A percentile compares a stretch with the other conserved stretches of the same genome.
Evolutionary conservation across 352 stramenopile species (phyloP).

Genomic region (Phytophthora pistaciae): DNA sequence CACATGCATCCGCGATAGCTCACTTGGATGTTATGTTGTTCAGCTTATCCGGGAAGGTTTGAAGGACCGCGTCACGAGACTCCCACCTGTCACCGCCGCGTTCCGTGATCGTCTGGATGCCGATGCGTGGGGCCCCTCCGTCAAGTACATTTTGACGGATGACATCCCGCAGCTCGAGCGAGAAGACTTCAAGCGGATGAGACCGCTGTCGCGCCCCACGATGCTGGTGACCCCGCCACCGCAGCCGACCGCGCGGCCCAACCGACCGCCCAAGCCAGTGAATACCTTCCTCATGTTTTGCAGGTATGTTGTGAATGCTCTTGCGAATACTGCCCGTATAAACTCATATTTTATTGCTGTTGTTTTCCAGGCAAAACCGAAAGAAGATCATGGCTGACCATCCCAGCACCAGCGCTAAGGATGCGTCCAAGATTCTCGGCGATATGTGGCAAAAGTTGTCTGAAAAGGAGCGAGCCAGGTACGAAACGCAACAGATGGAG

Average conservation of each 20-base stretch:
- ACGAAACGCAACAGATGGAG: conserved; percentile 4
- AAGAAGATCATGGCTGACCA: conserved; percentile 87
- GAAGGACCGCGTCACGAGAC: conserved; percentile 63
- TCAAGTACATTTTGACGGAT: conserved; percentile 82
- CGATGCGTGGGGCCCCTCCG: conserved; percentile 67
- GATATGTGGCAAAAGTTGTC: conserved; percentile 90
- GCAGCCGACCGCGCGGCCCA: conserved; percentile 49
- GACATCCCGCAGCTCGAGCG: conserved; percentile 79
- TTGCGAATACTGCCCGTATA: no score
- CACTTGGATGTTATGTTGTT: neutral
- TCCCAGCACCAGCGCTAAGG: conserved; percentile 77
- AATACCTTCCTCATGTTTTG: conserved; percentile 91
- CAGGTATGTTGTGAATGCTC: conserved; percentile 24
- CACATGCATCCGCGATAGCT: neutral
- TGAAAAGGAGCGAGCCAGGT: conserved; percentile 79
- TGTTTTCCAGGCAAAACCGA: conserved; percentile 59
- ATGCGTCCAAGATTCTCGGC: conserved; percentile 83
- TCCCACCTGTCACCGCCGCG: conserved; percentile 61
- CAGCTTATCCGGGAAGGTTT: conserved; percentile 80
- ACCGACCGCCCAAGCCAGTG: conserved; percentile 82
- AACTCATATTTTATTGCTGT: neutral
- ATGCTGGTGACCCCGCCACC: conserved; percentile 39
- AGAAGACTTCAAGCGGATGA: conserved; percentile 86
- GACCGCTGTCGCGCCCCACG: conserved; percentile 64
- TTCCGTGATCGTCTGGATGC: conserved; percentile 76